These are phyloP conservation scores for Hirschioporus abietinus DNA, from an alignment of 768 basidiomycete genomes.

Conservation along the genomic window DNA sequence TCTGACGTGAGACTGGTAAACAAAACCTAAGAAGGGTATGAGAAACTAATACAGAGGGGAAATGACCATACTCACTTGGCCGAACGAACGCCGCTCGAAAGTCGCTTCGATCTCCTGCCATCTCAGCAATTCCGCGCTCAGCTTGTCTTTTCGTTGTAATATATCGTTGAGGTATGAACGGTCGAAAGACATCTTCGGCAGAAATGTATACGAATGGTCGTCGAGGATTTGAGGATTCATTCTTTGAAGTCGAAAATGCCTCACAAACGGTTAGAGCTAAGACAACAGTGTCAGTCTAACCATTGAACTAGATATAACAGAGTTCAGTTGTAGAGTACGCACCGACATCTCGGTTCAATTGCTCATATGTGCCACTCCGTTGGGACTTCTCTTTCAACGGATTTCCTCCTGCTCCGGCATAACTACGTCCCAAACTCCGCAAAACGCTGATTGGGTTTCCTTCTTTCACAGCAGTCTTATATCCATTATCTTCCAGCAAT, in stretches of 20 bases:
- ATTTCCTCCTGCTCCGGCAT: conserved; percentile 37
- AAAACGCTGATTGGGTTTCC: conserved; percentile 51
- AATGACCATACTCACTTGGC: conserved; percentile 59
- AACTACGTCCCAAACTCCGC: conserved; percentile 39
- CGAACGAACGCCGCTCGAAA: conserved; percentile 78
- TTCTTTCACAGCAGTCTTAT: conserved; percentile 68
- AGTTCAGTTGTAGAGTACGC: conserved; percentile 20
- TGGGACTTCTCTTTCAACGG: conserved; percentile 48
- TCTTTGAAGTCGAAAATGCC: conserved; percentile 54
- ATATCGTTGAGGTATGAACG: conserved; percentile 79
- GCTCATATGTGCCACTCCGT: conserved; percentile 57
- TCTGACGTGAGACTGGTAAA: conserved; percentile 92
- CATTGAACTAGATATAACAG: background rate
- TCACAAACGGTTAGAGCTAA: conserved; percentile 73
- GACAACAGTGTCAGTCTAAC: background rate
- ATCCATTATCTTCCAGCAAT: conserved; percentile 72
- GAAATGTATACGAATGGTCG: conserved; percentile 92
- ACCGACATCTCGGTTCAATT: conserved; percentile 90
- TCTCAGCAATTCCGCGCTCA: conserved; percentile 59
- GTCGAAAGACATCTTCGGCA: conserved; percentile 90
- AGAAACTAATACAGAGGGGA: conserved; percentile 7
- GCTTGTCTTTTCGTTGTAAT: conserved; percentile 94
- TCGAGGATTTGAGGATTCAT: conserved; percentile 25
- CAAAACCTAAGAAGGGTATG: conserved; percentile 54
- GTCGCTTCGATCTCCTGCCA: conserved; percentile 37